These are phyloP conservation scores for Ogataea nitratoaversa DNA, from an alignment of 805 yeast genomes.

Conservation along the genomic window DNA sequence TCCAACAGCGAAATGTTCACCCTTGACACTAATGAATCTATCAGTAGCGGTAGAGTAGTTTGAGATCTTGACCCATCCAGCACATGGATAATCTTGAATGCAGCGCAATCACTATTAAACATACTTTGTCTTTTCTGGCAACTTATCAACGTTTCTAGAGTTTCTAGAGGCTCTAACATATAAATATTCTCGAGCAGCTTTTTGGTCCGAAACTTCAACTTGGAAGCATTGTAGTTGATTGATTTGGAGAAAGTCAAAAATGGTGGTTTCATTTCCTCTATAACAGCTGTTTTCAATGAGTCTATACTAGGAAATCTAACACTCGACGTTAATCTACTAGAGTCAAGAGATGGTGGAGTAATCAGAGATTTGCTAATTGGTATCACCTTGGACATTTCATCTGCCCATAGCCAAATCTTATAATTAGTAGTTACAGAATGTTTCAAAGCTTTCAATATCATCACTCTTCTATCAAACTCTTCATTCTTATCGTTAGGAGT, in stretches of 20 bases:
- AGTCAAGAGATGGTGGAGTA: slow-evolving; percentile 12
- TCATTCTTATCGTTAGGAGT: slow-evolving; percentile 49
- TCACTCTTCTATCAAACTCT: slow-evolving; percentile 49
- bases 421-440: slow-evolving; percentile 53
- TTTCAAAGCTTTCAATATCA: slow-evolving; percentile 60
- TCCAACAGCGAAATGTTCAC: slow-evolving; percentile 32
- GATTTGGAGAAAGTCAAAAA: slow-evolving; percentile 30
- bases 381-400: slow-evolving; percentile 30
- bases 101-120: slow-evolving; percentile 24
- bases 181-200: slow-evolving; percentile 61
- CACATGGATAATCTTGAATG: slow-evolving; percentile 65
- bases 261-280: slow-evolving; percentile 6
- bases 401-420: slow-evolving; percentile 71
- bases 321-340: slow-evolving; percentile 15
- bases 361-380: slow-evolving; percentile 3
- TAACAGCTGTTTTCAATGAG: background rate
- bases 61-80: slow-evolving; percentile 83
- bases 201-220: slow-evolving; percentile 66
- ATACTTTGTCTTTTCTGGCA: slow-evolving; percentile 24
- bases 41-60: slow-evolving; percentile 62
- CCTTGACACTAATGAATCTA: slow-evolving; percentile 50
- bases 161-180: slow-evolving; percentile 66
- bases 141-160: slow-evolving; percentile 59
- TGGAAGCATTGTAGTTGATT: slow-evolving; percentile 44
- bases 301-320: too few relatives aligned